These are phyloP conservation scores for Puccinia brachypodii DNA, from an alignment of 1,284 basidiomycete species.

Conservation along the genomic window DNA sequence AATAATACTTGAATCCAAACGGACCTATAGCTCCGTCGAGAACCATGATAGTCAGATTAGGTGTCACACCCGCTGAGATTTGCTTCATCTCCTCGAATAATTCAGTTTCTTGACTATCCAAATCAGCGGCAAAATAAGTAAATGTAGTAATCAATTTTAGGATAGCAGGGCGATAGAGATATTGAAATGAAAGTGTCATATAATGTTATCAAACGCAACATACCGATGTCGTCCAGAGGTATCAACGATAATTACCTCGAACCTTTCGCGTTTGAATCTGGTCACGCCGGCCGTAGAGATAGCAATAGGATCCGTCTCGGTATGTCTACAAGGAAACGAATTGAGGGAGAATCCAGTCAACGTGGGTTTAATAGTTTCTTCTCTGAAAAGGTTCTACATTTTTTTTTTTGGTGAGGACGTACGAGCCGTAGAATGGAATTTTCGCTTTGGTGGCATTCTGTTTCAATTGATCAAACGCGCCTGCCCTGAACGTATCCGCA, in stretches of 20 bases:
- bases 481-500: conserved; percentile 98
- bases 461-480: conserved; percentile 95
- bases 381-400: not conserved
- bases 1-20: not conserved
- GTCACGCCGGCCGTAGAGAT: conserved; percentile 92
- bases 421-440: conserved; percentile 94
- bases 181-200: not conserved
- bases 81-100: conserved; percentile 98
- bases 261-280: conserved; percentile 96
- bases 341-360: not conserved
- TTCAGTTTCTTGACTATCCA: conserved; percentile 83
- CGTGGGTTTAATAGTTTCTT: not conserved
- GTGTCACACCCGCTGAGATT: conserved; percentile 87
- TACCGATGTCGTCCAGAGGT: conserved; percentile 82
- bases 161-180: not conserved
- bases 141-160: not conserved
- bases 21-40: conserved; percentile 59
- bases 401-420: not conserved
- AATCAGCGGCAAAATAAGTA: not conserved
- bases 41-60: conserved; percentile 63
- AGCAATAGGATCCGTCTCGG: conserved; percentile 94
- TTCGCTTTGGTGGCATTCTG: conserved; percentile 94
- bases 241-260: conserved; percentile 99
- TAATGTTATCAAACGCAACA: not conserved
- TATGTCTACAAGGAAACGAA: conserved; percentile 65